Base-by-base conservation (phyloP, 2,329 filamentous ascomycete species). In the Fonsecaea erecta region DNA sequence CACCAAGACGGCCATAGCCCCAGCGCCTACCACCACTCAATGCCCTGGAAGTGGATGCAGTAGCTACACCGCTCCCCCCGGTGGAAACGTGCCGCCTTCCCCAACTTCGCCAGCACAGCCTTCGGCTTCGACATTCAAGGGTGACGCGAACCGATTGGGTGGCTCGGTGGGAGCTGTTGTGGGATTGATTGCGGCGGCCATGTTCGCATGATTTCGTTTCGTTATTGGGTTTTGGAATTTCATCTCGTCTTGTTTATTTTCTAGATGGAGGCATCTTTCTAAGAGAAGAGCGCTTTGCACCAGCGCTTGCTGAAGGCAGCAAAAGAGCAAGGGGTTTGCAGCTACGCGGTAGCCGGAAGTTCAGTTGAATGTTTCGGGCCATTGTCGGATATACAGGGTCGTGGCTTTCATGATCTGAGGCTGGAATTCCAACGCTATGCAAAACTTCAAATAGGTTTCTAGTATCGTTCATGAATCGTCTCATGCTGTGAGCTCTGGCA, bases 1-100 rank as follows among this genome's bases (percentile, higher is more conserved):
- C 60, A 69, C 63, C 35, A 68, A 68, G 48, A 68, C 65, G 21
- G 63, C 69, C 21, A 64, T 65, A 30, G 62, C 59, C 32, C 68
- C 68, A 18, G 60, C 55, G 21, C 55, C 60, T 30, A 64, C 61
- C 16, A 58, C 51, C n/a, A 46, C 51, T 54, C 60, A 30, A 11
- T 57, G 60, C 28, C 28, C 30, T 62, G 60, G 52, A 51, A 46
- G 24, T 48, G 63, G 63, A n/a, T 53, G 62, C 48, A 62, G 52
- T 21, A 66, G 66, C 34, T 61, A 67, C 37, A 66, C 68, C 2
- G 60, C 62, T 43, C 62, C 68, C 8, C 30, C 66, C 24, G 54
- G 60, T 40, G 67, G 66, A 16, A 65, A 66, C 18, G 53, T 64
- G n/a, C 56, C 69, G 16, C 57, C 57, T 24, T 52, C 57, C 6